These are phyloP conservation scores for Alternaria atra DNA, from an alignment of 2,329 filamentous ascomycete genomes.

Conservation along the genomic window DNA sequence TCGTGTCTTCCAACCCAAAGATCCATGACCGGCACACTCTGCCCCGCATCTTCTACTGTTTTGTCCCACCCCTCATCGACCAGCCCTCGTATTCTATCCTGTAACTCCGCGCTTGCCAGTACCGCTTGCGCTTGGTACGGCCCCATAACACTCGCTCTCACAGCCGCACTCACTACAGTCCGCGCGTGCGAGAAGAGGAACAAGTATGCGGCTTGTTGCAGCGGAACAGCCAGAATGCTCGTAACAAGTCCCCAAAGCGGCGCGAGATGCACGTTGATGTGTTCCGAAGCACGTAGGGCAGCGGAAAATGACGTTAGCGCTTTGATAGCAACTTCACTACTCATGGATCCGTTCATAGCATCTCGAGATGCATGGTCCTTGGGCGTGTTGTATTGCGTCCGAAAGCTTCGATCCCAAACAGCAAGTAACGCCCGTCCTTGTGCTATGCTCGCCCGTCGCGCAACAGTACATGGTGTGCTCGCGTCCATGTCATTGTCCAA, in stretches of 20 bases:
- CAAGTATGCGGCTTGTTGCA: slow-evolving; percentile 74
- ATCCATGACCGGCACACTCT: slow-evolving; percentile 80
- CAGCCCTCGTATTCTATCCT: slow-evolving; percentile 65
- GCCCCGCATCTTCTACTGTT: slow-evolving; percentile 72
- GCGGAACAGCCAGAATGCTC: slow-evolving; percentile 66
- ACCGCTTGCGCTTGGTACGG: slow-evolving; percentile 82
- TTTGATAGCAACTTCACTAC: slow-evolving; percentile 24
- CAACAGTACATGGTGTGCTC: slow-evolving; percentile 79
- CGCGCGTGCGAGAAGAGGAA: slow-evolving; percentile 81
- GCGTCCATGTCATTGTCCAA: slow-evolving; percentile 83
- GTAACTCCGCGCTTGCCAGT: slow-evolving; percentile 69
- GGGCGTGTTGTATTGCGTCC: slow-evolving; percentile 34
- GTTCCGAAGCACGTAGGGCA: slow-evolving; percentile 38
- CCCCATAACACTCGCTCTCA: slow-evolving; percentile 79
- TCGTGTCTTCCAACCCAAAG: slow-evolving; percentile 86
- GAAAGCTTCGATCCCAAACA: slow-evolving; percentile 79
- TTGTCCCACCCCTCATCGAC: slow-evolving; percentile 69
- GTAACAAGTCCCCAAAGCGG: slow-evolving; percentile 76
- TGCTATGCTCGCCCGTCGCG: slow-evolving; percentile 75
- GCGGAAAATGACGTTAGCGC: slow-evolving; percentile 42
- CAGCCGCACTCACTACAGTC: slow-evolving; percentile 77
- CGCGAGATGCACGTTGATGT: slow-evolving; percentile 68
- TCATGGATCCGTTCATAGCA: neutral
- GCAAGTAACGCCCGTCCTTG: slow-evolving; percentile 78
- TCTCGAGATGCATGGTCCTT: neutral